Base-by-base conservation (phyloP, 1,284 basidiomycete species). In the Austropuccinia psidii region DNA sequence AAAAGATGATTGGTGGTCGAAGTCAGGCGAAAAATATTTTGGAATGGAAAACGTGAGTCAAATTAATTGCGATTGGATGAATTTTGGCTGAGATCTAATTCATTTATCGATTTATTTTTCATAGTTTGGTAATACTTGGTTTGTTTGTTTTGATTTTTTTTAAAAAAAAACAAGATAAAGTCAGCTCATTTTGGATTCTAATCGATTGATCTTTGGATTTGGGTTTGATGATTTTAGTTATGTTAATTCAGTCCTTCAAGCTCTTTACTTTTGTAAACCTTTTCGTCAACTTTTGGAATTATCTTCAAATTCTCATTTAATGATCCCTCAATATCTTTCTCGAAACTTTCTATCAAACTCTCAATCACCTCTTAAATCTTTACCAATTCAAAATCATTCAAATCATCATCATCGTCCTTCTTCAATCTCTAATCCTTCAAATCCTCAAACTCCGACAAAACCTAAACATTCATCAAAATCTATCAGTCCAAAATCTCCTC, bases 161-260 rank as follows among this genome's bases (percentile, higher is more conserved):
- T n/a, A n/a, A n/a, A n/a, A n/a, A n/a, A n/a, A n/a, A n/a, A n/a
- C n/a, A n/a, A n/a, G n/a, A n/a, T n/a, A n/a, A n/a, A n/a, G n/a
- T n/a, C n/a, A n/a, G n/a, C n/a, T n/a, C n/a, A n/a, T n/a, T n/a
- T n/a, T n/a, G n/a, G n/a, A n/a, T n/a, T n/a, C n/a, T n/a, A n/a
- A n/a, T n/a, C n/a, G n/a, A n/a, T n/a, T n/a, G n/a, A n/a, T n/a
- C n/a, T n/a, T n/a, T n/a, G n/a, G n/a, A n/a, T n/a, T n/a, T 13
- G 27, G 52, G 8, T 39, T 19, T 19, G 33, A 54, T 17, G 21
- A 19, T n/a, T 29, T 27, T 81, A 93, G 91, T 83, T 98, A 98
- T 82, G 93, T 90, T 83, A 98, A 98, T 83, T 98, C 95, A 19
- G 91, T 98, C 33, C 85, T 98, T 11, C 95, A 98, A 81, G 89